Base-by-base conservation (phyloP, 352 stramenopile species). In the Blastocystis sp. region DNA sequence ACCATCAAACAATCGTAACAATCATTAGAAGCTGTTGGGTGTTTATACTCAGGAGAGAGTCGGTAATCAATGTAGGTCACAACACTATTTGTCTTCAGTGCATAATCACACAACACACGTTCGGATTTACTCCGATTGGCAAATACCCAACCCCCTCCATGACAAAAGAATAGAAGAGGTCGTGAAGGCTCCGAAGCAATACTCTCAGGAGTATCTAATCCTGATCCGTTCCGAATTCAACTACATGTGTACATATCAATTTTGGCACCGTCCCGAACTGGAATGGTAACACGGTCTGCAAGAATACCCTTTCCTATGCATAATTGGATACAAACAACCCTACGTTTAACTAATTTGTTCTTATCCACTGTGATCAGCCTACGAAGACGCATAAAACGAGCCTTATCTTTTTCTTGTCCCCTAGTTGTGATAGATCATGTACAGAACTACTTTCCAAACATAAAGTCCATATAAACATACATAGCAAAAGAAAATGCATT, bases 1-100 rank as follows among this genome's bases (percentile, higher is more conserved):
- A 74, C 63, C 29, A 52, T 65, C 9, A 83, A 49, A 83, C 71
- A 83, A 43, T 83, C 71, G 21, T 83, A 83, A 35, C 71, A 83
- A 27, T 83, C 71, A 43, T 83, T 35, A 2, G 39, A 51, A 7
- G 71, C 71, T 16, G 71, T 83, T 32, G 71, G 71, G n/a, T 83
- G 71, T 24, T 21, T 39, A 32, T 65, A 83, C 54, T 83, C 71
- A 16, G 71, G 71, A 42, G 71, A 52, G 21, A 83, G 71, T 1
- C 71, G 71, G n/a, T 83, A 83, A 56, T 83, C 58, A 27, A 83
- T 32, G 24, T 83, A 83, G 0, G 46, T 65, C 0, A 83, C 21
- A 24, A 83, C 51, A 56, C 71, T 83, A 49, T 83, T 65, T 11
- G 71, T 83, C 16, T 63, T 42, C n/a, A 83, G 27, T 35, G 46